Evolutionary conservation across 1,139 yeast genomes (phyloP).

Genomic region (Entelexis paramagnoliae): DNA sequence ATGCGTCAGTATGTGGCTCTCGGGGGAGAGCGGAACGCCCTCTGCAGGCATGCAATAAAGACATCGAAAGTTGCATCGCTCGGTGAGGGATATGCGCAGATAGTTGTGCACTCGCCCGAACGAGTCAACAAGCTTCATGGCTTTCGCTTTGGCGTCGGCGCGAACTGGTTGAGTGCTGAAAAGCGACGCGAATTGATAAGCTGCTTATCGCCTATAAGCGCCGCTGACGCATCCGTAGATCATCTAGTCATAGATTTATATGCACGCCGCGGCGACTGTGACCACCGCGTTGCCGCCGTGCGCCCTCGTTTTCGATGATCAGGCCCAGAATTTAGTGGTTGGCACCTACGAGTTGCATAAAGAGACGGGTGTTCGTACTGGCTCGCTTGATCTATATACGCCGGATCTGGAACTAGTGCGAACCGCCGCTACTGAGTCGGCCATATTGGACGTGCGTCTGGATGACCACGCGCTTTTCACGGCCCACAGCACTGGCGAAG

Average conservation of each 20-base stretch:
- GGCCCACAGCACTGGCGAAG: conserved; percentile 72
- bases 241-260: background rate
- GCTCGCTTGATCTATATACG: conserved; percentile 57
- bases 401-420: conserved; percentile 19
- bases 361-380: conserved; percentile 50
- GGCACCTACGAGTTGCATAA: conserved; percentile 74
- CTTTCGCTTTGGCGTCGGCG: background rate
- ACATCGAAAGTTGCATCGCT: conserved; percentile 42
- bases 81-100: conserved; percentile 42
- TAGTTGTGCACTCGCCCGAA: conserved; percentile 40
- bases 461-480: conserved; percentile 36
- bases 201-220: background rate
- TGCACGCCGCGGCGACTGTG: conserved; percentile 29
- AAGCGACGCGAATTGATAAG: background rate
- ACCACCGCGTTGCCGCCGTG: conserved; percentile 60
- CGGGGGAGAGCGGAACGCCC: conserved; percentile 40
- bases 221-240: background rate
- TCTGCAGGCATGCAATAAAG: conserved; percentile 49
- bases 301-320: conserved; percentile 49
- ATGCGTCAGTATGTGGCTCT: conserved; percentile 34
- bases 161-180: no score
- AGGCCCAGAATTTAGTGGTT: conserved; percentile 40
- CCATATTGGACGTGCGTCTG: conserved; percentile 48
- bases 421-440: conserved; percentile 37
- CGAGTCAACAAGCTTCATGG: conserved; percentile 33